Evolutionary conservation across 2,329 filamentous ascomycete genomes (phyloP), one percentile per base, ranked within the genome.

Genomic region (Canariomyces notabilis): DNA sequence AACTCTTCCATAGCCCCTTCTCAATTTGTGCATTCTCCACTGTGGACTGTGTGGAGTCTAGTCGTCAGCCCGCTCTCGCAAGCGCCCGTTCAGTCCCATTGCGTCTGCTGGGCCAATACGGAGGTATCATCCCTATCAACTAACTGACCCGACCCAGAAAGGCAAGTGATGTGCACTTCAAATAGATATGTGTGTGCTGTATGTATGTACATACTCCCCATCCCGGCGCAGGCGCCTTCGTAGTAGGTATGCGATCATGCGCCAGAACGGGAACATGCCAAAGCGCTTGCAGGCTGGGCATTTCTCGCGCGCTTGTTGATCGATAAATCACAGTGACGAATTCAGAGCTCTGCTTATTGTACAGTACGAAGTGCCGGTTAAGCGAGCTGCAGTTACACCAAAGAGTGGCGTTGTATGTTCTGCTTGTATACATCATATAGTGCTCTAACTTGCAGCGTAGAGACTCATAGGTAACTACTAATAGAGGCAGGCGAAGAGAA

Each of bases 261-360:
- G n/a, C n/a, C n/a, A n/a, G n/a, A n/a, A n/a, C n/a, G n/a, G n/a
- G n/a, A 43, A 37, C 2, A 23, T 21, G 33, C 37, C 42, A 44
- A 14, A 36, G 42, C 42, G 19, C 42, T 32, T 44, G 42, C 42
- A 44, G 20, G 16, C 16, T 18, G 21, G 22, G 22, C 21, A 29
- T 35, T 35, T 38, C 14, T 38, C 16, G 32, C 33, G 40, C 44
- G 40, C 48, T 50, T 44, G 44, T 32, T 47, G 40, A 46, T 41
- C 37, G 36, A 42, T 37, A 26, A n/a, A 33, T 41, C 34, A 4
- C 16, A 19, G 32, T 22, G 20, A 37, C 41, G 33, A 43, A 29
- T 31, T 29, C 26, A 29, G 14, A 8, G 20, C 21, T 37, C 37
- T 44, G 26, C 33, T 16, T 22, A 26, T 15, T 14, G 16, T 22